Percentiles rank a stretch among this genome's conserved stretches.
These are phyloP conservation scores for Globisporangium yorkense DNA, from an alignment of 352 stramenopile genomes.

Conservation along the genomic window DNA sequence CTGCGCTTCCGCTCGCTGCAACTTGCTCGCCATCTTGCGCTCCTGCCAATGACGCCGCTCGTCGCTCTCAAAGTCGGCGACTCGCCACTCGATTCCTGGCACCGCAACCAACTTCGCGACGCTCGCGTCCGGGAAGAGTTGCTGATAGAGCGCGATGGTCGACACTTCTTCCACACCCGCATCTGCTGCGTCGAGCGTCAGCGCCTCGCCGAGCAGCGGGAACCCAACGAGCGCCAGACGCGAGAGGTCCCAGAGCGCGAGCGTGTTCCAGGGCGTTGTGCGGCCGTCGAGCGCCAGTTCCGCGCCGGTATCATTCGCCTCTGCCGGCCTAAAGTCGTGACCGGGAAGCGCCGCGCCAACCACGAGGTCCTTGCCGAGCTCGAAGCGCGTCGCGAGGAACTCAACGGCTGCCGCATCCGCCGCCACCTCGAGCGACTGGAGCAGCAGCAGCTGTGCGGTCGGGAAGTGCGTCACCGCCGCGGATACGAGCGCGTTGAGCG, in stretches of 20 bases:
- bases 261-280: conserved; percentile 95
- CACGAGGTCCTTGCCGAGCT: conserved; percentile 75
- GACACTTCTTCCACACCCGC: conserved; percentile 92
- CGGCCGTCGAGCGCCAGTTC: conserved; percentile 71
- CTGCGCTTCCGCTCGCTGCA: conserved; percentile 75
- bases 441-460: conserved; percentile 49
- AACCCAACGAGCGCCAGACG: conserved; percentile 91
- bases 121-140: conserved; percentile 53
- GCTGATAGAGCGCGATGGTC: conserved; percentile 90
- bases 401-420: conserved; percentile 46
- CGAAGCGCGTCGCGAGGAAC: conserved; percentile 59
- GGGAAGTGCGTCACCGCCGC: conserved; percentile 64
- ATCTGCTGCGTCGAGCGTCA: conserved; percentile 36
- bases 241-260: conserved; percentile 91
- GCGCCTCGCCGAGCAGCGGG: conserved; percentile 82
- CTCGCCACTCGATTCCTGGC: conserved; percentile 75
- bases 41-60: conserved; percentile 89
- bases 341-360: conserved; percentile 88
- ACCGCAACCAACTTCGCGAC: conserved; percentile 85
- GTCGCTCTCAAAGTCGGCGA: conserved; percentile 51
- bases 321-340: conserved; percentile 40
- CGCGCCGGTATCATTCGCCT: conserved; percentile 12
- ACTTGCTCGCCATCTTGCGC: conserved; percentile 94
- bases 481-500: conserved; percentile 90
- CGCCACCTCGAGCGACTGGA: conserved; percentile 91